Percentiles rank a stretch among this genome's conserved stretches.
These are phyloP conservation scores for Naegleria fowleri DNA, from an alignment of 208 protist genomes.

Conservation along the genomic window DNA sequence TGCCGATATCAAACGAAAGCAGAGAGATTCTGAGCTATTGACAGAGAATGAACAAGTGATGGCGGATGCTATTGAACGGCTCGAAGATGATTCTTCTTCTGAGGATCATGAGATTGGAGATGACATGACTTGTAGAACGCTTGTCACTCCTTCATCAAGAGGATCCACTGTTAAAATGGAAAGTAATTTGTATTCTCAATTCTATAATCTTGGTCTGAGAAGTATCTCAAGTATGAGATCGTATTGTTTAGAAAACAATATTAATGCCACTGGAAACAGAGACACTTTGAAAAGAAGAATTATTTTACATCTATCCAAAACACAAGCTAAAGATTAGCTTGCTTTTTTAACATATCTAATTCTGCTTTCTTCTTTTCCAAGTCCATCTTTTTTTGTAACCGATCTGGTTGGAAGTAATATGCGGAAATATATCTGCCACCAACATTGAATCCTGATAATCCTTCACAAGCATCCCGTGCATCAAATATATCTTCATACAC, in stretches of 20 bases:
- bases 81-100: not conserved
- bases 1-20: not conserved
- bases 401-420: slow-evolving; percentile 47
- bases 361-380: slow-evolving; percentile 39
- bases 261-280: not conserved
- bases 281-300: not conserved
- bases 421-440: slow-evolving; percentile 51
- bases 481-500: slow-evolving; percentile 87
- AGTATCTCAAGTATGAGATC: not conserved
- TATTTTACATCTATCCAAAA: not conserved
- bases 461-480: slow-evolving; percentile 75
- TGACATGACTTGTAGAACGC: too few relatives aligned
- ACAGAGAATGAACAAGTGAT: not conserved
- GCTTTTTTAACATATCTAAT: not conserved
- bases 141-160: too few relatives aligned
- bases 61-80: not conserved
- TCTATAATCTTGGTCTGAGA: not conserved
- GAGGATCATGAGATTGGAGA: not conserved
- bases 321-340: not conserved
- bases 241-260: not conserved
- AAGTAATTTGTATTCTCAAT: not conserved
- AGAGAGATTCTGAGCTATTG: not conserved
- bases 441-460: slow-evolving; percentile 77
- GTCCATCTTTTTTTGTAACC: slow-evolving; percentile 31
- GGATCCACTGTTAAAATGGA: too few relatives aligned